These are phyloP conservation scores for Serendipita sp. DNA, from an alignment of 768 basidiomycete genomes.

Conservation along the genomic window DNA sequence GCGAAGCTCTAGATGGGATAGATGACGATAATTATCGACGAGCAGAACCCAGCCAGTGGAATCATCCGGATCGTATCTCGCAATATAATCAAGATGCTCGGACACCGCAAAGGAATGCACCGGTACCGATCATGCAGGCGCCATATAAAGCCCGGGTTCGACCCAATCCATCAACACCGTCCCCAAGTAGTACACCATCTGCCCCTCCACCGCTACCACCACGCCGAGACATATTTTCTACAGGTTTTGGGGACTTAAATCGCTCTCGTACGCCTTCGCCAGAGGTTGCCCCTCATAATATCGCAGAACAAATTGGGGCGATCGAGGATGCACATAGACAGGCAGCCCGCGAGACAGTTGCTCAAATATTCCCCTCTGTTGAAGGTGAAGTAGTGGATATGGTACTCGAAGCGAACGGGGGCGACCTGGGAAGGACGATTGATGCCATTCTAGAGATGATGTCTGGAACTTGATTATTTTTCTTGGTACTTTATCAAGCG, in stretches of 20 bases:
- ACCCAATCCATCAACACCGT: background rate
- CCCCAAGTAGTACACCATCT: background rate
- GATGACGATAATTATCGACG: constrained; percentile 24
- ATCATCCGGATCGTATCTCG: background rate
- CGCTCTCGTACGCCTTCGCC: background rate
- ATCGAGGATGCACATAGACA: constrained; percentile 56
- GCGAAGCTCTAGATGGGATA: constrained; percentile 59
- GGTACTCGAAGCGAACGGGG: constrained; percentile 78
- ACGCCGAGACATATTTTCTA: background rate
- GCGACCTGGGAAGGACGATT: constrained; percentile 80
- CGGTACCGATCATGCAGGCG: constrained; percentile 1
- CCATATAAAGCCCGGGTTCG: constrained; percentile 3
- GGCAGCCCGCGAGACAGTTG: constrained; percentile 58
- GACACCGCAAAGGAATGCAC: background rate
- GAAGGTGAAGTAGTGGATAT: constrained; percentile 74
- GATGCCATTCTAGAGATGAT: constrained; percentile 67
- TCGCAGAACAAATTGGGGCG: constrained; percentile 35
- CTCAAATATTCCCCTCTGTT: constrained; percentile 75
- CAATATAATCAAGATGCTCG: background rate
- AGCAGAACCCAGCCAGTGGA: background rate
- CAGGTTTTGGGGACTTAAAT: constrained; percentile 11
- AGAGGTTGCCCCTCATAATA: constrained; percentile 13
- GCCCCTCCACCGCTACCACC: background rate
- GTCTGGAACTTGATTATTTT: background rate
- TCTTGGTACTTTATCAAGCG: background rate